A percentile compares a stretch with the other conserved stretches of the same genome.
Conservation (phyloP, 1,284 basidiomycete genomes). For the Trametes polyzona region DNA sequence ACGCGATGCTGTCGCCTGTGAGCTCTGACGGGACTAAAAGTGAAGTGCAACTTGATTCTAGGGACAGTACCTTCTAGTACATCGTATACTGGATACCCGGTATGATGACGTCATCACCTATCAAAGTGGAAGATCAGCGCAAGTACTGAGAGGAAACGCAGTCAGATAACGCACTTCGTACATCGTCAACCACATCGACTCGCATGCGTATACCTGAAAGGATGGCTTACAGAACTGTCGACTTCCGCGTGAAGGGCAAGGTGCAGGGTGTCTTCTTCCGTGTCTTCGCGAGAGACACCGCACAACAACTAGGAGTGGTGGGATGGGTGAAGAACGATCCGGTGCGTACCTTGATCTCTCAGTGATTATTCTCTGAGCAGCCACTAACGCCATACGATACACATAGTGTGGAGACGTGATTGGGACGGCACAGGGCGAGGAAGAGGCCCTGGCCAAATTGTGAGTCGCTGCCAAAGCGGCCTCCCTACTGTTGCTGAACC, state of each 20-base stretch:
- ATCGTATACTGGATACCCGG: too few relatives aligned
- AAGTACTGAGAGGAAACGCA: too few relatives aligned
- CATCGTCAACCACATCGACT: neutral
- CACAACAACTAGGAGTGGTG: constrained; percentile 32
- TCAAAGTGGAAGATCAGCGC: too few relatives aligned
- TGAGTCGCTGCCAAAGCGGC: constrained; percentile 19
- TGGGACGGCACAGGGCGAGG: constrained; percentile 33
- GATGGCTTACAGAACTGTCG: constrained; percentile 32
- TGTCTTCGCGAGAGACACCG: constrained; percentile 29
- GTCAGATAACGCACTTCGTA: neutral
- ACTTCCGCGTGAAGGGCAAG: constrained; percentile 32
- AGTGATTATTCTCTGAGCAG: too few relatives aligned
- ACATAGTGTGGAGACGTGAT: constrained; percentile 32
- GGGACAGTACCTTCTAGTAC: too few relatives aligned
- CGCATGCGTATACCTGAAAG: neutral
- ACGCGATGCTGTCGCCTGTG: too few relatives aligned
- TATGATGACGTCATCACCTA: too few relatives aligned
- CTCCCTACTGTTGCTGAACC: neutral
- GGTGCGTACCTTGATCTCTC: constrained; percentile 15
- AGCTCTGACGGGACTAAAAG: too few relatives aligned
- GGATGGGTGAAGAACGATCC: constrained; percentile 37
- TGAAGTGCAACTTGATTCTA: too few relatives aligned
- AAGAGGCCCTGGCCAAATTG: constrained; percentile 29
- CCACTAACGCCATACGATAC: neutral
- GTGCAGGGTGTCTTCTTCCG: constrained; percentile 38